Conservation (phyloP, 2,329 filamentous ascomycete species). For the Chaetomiaceae sp. region DNA sequence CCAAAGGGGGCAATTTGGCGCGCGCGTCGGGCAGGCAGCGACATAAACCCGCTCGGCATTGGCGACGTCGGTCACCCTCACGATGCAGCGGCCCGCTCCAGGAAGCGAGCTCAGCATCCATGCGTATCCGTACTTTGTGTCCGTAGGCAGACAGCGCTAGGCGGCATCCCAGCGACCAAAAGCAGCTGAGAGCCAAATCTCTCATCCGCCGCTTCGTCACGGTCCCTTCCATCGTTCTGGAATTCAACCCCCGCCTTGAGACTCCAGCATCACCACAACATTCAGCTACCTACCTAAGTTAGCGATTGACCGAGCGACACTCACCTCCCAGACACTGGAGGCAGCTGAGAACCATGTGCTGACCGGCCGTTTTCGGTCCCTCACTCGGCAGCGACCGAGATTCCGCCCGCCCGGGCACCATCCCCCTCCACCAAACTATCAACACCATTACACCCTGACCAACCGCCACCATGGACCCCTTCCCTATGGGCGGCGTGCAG, state of each 20-base stretch:
- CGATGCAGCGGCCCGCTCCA: background rate
- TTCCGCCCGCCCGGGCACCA: background rate
- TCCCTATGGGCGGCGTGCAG: conserved; percentile 44
- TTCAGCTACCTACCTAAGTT: no score
- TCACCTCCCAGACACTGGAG: no score
- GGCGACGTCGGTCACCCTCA: background rate
- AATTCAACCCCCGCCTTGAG: no score
- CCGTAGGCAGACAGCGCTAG: background rate
- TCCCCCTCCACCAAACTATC: background rate
- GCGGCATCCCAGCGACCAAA: no score
- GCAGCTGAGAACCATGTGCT: no score
- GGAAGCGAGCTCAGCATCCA: background rate
- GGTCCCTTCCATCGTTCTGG: no score
- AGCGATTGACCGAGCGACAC: no score
- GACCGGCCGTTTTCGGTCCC: no score
- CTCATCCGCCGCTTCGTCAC: no score
- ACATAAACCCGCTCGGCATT: conserved; percentile 15
- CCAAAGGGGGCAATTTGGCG: conserved; percentile 2
- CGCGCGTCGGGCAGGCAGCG: conserved; percentile 20
- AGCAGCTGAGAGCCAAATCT: no score
- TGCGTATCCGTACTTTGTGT: background rate
- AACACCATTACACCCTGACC: background rate
- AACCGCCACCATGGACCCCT: conserved; percentile 21
- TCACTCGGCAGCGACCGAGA: no score
- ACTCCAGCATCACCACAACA: no score